Percentiles rank a stretch among this genome's conserved stretches.
Evolutionary conservation across 2,329 filamentous ascomycete genomes (phyloP).

Genomic region (Onygenales sp.): DNA sequence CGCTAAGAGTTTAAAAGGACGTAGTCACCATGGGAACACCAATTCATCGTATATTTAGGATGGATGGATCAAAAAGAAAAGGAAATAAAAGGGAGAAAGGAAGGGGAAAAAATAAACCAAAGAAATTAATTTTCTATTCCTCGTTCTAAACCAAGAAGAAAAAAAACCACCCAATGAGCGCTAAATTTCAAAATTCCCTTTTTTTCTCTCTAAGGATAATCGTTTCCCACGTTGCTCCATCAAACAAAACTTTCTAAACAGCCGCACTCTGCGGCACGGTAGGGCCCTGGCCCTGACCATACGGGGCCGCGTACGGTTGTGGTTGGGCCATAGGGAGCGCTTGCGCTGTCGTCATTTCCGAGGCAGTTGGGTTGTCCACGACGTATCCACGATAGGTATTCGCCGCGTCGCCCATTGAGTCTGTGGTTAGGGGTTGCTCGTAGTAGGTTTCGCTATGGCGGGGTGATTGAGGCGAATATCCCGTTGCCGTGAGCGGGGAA

Average conservation of each 20-base stretch:
- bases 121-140: neutral
- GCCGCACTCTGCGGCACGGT: too few relatives aligned
- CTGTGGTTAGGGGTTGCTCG: slow-evolving; percentile 29
- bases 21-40: neutral
- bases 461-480: neutral
- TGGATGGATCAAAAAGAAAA: neutral
- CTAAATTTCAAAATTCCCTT: neutral
- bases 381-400: slow-evolving; percentile 15
- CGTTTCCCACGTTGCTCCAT: too few relatives aligned
- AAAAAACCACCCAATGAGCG: neutral
- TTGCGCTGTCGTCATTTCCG: neutral
- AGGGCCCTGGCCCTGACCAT: neutral
- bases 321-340: neutral
- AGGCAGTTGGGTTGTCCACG: neutral
- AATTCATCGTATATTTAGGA: neutral
- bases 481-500: slow-evolving; percentile 2
- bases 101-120: neutral
- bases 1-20: too few relatives aligned
- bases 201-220: neutral
- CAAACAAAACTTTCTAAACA: too few relatives aligned
- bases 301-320: neutral
- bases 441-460: slow-evolving; percentile 13
- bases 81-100: neutral
- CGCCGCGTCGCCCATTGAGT: slow-evolving; percentile 25
- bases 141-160: neutral